Percentiles rank a stretch among this genome's conserved stretches.
Conservation (phyloP, 2,329 filamentous ascomycete species). For the Xylariaceae sp. region DNA sequence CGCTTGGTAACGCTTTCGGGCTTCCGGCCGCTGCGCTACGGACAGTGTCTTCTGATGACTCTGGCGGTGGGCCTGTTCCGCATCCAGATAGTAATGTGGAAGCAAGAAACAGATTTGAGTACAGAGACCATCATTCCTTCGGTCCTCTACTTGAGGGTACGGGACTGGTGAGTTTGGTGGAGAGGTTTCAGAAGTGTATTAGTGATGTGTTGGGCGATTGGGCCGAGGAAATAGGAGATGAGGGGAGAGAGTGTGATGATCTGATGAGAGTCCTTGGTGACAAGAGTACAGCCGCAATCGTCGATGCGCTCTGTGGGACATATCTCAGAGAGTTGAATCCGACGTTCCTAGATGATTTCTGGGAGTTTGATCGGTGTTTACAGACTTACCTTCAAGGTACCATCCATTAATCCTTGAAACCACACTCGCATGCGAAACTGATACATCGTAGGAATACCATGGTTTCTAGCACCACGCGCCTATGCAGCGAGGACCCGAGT, state of each 20-base stretch:
- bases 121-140: constrained; percentile 19
- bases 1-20: constrained; percentile 28
- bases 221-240: constrained; percentile 10
- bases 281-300: constrained; percentile 18
- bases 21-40: constrained; percentile 22
- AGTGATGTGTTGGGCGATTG: constrained; percentile 15
- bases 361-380: constrained; percentile 21
- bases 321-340: constrained; percentile 21
- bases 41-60: constrained; percentile 27
- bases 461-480: constrained; percentile 24
- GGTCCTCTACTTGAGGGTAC: constrained; percentile 22
- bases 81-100: constrained; percentile 18
- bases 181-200: constrained; percentile 6
- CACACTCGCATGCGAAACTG: too few species aligned
- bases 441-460: constrained; percentile 17
- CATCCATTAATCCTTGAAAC: too few species aligned
- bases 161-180: constrained; percentile 1
- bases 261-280: constrained; percentile 22
- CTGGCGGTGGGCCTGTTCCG: constrained; percentile 20
- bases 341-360: constrained; percentile 22
- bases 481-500: constrained; percentile 21
- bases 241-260: constrained; percentile 19
- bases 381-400: constrained; percentile 27
- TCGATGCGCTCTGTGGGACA: constrained; percentile 25
- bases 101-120: constrained; percentile 21